Evolutionary conservation across 2,329 filamentous ascomycete genomes (phyloP), one percentile per base, ranked within the genome.

Genomic region (Trichoderma sp.): DNA sequence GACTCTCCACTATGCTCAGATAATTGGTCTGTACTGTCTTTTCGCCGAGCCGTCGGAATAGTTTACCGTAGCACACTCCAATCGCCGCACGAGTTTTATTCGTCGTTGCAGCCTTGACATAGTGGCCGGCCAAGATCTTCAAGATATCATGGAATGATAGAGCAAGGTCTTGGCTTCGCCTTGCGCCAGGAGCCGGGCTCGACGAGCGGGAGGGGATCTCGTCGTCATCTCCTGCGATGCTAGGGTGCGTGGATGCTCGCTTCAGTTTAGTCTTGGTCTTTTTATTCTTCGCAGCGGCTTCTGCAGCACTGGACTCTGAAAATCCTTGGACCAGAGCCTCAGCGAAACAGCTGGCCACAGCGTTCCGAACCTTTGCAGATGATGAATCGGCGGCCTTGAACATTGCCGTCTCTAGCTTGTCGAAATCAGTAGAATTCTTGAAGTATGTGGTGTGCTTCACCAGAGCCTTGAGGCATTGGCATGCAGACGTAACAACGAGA

Each of bases 371-470:
- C 32, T 91, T 87, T 0, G 90, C 83, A 63, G 91, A 92, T 1
- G 90, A 82, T 43, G 91, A 95, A 76, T 99, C 96, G 72, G 97
- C 91, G 0, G 92, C 88, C 81, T 97, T 98, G 87, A 94, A 96
- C 17, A 97, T 84, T 6, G 92, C 89, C 39, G 88, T 88, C 81
- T 95, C 94, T 23, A 98, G 82, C 79, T 92, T 94, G 75, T 99
- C 96, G 78, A 97, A 97, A 79, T 99, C 96, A 79, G 87, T 91
- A 15, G 92, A 90, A 77, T 97, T 97, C 78, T 94, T 91, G 78
- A 98, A 98, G 79, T 93, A 97, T 0, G 88, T 82, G 0, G 95
- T 98, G 73, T 88, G 84, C 71, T 88, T 90, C 26, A 92, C 84
- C 63, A 98, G 84, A 69, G 90, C 86, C 78, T 92, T 91, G 73